Evolutionary conservation across 225 moss, liverwort and hornwort species (phyloP), one percentile per base, ranked within the genome.

Genomic region (Bryum argenteum): DNA sequence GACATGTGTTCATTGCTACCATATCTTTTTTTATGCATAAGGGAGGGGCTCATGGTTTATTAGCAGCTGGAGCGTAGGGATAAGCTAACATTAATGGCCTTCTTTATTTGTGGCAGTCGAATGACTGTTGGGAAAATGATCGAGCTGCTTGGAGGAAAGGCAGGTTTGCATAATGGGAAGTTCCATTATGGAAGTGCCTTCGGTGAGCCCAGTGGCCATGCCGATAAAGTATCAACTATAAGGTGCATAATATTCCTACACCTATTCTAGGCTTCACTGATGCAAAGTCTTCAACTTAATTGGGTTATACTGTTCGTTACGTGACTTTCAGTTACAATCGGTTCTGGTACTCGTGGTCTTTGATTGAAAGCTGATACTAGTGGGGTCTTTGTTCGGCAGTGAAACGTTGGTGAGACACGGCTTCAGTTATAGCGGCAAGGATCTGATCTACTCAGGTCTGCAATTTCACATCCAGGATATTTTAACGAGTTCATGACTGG

Each of bases 41-140:
- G 28, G 10, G 42, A 51, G 4, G 39, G 11, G 26, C 17, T n/a
- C 19, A n/a, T n/a, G 28, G 47, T 54, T 69, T 56, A 5, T 3
- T 43, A 63, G 43, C 54, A 66, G 44, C 18, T 33, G 7, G 51
- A 59, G 51, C 47, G 40, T 55, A 24, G 42, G 41, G 47, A 5
- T 47, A 47, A 14, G 5, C 48, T 66, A 50, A 71, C 62, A 19
- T 71, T 15, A 19, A 57, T 77, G 56, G 4, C 0, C 62, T 6
- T 23, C 43, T 56, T 65, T 61, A 15, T 42, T 77, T 39, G 70
- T 70, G 65, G 54, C 88, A 98, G 98, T 85, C 98, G 98, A 78
- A 98, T 98, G 98, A 98, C 98, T 18, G 98, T 98, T 11, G 98
- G 98, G 47, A 98, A 98, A 77, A 92, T 98, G 94, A 98, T 98